Percentiles rank a stretch among this genome's conserved stretches.
Conservation (phyloP, 2,329 filamentous ascomycete species). For the Epichloe aotearoae region DNA sequence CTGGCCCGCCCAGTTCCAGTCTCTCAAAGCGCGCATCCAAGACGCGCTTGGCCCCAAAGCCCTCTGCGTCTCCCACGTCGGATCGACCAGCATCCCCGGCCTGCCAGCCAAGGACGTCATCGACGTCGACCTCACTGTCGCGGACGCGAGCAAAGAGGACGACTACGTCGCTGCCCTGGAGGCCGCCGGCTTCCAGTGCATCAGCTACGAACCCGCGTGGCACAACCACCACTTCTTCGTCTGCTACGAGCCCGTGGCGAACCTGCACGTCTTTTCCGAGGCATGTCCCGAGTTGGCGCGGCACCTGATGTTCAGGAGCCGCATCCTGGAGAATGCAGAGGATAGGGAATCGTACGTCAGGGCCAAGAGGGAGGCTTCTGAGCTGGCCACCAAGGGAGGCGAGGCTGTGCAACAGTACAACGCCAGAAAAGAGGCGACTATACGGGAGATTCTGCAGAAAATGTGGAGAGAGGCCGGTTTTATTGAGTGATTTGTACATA, state of each 20-base stretch:
- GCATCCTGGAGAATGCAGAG: constrained; percentile 21
- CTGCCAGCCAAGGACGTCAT: constrained; percentile 39
- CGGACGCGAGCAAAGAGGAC: constrained; percentile 24
- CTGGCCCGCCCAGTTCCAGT: too few relatives aligned
- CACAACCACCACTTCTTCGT: constrained; percentile 20
- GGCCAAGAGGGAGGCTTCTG: constrained; percentile 1
- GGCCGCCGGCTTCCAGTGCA: too few relatives aligned
- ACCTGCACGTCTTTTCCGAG: constrained; percentile 35
- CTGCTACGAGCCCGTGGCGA: constrained; percentile 22
- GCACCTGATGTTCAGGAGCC: constrained; percentile 30
- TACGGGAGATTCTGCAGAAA: constrained; percentile 22
- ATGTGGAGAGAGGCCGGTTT: constrained; percentile 6
- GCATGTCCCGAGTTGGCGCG: constrained; percentile 26
- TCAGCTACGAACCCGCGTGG: too few relatives aligned
- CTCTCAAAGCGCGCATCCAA: too few relatives aligned
- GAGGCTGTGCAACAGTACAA: constrained; percentile 26
- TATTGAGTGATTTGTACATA: too few relatives aligned
- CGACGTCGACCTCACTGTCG: constrained; percentile 36
- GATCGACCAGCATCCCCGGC: constrained; percentile 35
- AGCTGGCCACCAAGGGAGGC: constrained; percentile 10
- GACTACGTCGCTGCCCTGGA: too few relatives aligned
- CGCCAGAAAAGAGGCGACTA: constrained; percentile 23
- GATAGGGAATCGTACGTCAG: constrained; percentile 27
- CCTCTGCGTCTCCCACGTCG: constrained; percentile 28
- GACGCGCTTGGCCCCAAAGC: too few relatives aligned